These are phyloP conservation scores for Boletus fagicola DNA, from an alignment of 768 basidiomycete genomes.

Conservation along the genomic window DNA sequence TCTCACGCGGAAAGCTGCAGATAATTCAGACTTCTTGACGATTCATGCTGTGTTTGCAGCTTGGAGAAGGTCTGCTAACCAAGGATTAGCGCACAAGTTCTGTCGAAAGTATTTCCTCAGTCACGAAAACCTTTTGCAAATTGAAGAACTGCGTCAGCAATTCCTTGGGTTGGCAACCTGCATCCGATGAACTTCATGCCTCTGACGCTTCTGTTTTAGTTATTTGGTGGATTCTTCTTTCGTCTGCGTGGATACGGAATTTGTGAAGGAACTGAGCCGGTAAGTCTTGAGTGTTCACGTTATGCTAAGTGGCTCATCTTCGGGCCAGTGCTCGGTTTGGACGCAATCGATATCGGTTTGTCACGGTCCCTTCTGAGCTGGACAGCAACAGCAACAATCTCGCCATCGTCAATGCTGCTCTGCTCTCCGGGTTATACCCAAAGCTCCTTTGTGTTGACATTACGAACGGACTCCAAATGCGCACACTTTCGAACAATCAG, in stretches of 20 bases:
- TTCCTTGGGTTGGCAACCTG: conserved; percentile 55
- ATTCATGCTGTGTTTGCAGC: conserved; percentile 86
- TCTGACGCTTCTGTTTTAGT: conserved; percentile 35
- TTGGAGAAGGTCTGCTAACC: conserved; percentile 76
- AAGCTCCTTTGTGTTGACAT: conserved; percentile 78
- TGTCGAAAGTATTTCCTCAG: conserved; percentile 80
- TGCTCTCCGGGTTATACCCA: conserved; percentile 87
- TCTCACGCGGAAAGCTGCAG: conserved; percentile 38
- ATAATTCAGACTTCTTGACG: conserved; percentile 93
- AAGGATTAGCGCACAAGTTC: conserved; percentile 63
- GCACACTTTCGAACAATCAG: conserved; percentile 82
- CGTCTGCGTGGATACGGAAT: conserved; percentile 61
- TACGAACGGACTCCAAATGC: conserved; percentile 53
- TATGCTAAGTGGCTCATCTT: conserved; percentile 4
- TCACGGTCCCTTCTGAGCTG: conserved; percentile 66
- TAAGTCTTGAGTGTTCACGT: conserved; percentile 14
- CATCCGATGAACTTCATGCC: neutral
- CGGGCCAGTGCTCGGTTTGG: conserved; percentile 66
- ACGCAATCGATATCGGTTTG: conserved; percentile 72
- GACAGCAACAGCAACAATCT: conserved; percentile 67
- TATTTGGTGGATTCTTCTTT: conserved; percentile 90
- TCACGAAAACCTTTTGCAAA: conserved; percentile 92
- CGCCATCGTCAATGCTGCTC: conserved; percentile 71
- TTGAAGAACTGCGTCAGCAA: conserved; percentile 94
- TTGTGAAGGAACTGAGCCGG: conserved; percentile 74